Evolutionary conservation across 192 early-diverging fungal species (phyloP).

Genomic region (Neocallimastix lanati): DNA sequence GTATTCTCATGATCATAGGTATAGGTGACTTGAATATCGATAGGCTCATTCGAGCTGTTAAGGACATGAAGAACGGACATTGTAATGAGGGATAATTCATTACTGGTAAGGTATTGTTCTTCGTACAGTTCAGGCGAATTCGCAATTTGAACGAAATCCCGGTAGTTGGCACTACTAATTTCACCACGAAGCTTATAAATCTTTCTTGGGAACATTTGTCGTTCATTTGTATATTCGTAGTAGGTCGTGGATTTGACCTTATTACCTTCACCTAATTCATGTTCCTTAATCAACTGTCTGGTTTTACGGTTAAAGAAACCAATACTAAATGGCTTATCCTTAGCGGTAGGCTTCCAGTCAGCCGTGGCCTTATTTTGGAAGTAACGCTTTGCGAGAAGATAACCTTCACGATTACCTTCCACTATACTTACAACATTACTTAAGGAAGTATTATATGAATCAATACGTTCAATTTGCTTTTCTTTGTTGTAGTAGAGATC

Average conservation of each 20-base stretch:
- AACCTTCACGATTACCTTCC: neutral
- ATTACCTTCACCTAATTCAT: constrained; percentile 4
- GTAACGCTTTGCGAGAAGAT: neutral
- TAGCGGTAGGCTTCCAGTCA: constrained; percentile 12
- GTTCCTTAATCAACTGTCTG: constrained; percentile 7
- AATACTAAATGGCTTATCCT: constrained; percentile 10
- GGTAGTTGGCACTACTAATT: neutral
- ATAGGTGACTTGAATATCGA: neutral
- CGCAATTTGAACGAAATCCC: neutral
- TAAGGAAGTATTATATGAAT: neutral
- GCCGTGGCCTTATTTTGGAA: neutral
- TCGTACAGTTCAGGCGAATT: neutral
- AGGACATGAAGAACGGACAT: neutral
- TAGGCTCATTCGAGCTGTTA: neutral
- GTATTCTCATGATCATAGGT: neutral
- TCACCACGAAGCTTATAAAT: neutral
- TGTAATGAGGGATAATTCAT: neutral
- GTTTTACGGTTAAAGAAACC: constrained; percentile 7
- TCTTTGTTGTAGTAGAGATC: neutral
- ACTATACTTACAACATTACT: neutral
- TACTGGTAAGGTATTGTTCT: neutral
- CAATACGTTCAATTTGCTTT: neutral
- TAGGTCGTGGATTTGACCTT: constrained; percentile 1
- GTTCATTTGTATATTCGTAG: constrained; percentile 9
- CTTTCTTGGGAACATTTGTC: constrained; percentile 5